Percentiles rank a stretch among this genome's conserved stretches.
phyloP scores from a whole-genome alignment of 1,139 yeast genomes.

The Blastobotrys serpentis region DNA sequence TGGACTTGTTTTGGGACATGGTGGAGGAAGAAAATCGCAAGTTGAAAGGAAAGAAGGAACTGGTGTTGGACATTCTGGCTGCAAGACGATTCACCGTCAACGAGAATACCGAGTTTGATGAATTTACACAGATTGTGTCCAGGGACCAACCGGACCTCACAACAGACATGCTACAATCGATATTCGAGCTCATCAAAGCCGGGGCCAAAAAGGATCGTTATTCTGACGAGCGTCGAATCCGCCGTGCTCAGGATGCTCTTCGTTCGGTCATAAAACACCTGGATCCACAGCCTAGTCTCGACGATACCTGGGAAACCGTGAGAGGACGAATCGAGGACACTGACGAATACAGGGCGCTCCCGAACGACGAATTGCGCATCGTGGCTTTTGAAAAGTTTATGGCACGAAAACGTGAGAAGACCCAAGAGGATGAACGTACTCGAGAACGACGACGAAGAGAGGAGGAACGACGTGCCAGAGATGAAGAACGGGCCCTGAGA shows the following conservation, averaged over 20 bases:
- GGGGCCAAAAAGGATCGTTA: conserved; percentile 21
- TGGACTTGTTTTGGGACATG: conserved; percentile 76
- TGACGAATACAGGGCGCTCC: conserved; percentile 41
- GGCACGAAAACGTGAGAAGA: conserved; percentile 31
- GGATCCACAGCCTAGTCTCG: conserved; percentile 35
- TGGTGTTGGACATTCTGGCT: conserved; percentile 53
- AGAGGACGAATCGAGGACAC: conserved; percentile 35
- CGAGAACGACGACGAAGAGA: conserved; percentile 20
- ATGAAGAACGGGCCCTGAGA: conserved; percentile 21
- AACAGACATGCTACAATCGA: conserved; percentile 11
- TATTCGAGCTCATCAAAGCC: conserved; percentile 14
- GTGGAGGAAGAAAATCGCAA: conserved; percentile 61
- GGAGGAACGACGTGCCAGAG: conserved; percentile 17
- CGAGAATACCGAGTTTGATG: conserved; percentile 26
- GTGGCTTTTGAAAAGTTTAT: conserved; percentile 40
- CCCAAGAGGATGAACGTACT: conserved; percentile 26
- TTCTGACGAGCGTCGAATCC: conserved; percentile 37
- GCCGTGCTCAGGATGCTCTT: conserved; percentile 42
- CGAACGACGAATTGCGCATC: conserved; percentile 36
- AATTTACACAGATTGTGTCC: conserved; percentile 29
- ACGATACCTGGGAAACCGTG: conserved; percentile 43
- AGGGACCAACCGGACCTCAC: conserved; percentile 20
- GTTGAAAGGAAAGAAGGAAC: conserved; percentile 58
- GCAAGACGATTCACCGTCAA: conserved; percentile 35
- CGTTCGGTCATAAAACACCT: conserved; percentile 39